Evolutionary conservation across 129 eudicot genomes (phyloP).

Genomic region (Arctium minus): DNA sequence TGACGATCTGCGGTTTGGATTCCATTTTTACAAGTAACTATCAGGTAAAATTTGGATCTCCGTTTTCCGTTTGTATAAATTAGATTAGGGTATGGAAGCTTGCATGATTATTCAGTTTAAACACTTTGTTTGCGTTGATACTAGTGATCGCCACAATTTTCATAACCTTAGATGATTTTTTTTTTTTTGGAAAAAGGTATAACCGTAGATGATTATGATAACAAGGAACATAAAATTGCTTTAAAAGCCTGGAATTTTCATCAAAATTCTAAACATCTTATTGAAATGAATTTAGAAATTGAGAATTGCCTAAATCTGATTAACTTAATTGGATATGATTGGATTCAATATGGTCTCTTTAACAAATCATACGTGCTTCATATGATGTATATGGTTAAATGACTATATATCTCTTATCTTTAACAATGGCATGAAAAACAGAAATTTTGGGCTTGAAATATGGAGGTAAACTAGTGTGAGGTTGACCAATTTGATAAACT

Average conservation of each 20-base stretch:
- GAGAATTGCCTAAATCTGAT: background rate
- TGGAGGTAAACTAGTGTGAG: background rate
- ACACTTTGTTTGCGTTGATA: background rate
- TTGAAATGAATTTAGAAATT: background rate
- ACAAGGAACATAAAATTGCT: background rate
- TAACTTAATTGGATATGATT: too few species aligned
- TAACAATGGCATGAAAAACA: background rate
- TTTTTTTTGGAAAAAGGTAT: too few species aligned
- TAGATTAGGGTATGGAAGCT: constrained; percentile 3
- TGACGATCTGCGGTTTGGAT: constrained; percentile 8
- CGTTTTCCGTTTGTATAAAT: background rate
- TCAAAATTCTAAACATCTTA: background rate
- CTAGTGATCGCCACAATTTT: background rate
- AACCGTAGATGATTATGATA: background rate
- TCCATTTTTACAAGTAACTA: background rate
- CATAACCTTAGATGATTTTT: too few species aligned
- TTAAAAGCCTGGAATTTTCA: background rate
- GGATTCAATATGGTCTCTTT: background rate
- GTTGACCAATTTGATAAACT: background rate
- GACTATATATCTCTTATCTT: background rate
- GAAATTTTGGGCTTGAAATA: background rate
- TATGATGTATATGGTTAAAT: background rate
- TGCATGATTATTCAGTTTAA: background rate
- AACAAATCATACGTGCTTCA: background rate
- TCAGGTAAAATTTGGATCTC: background rate